Percentiles rank a stretch among this genome's conserved stretches.
Conservation (phyloP, 1,139 yeast genomes). For the Pichia sp. region DNA sequence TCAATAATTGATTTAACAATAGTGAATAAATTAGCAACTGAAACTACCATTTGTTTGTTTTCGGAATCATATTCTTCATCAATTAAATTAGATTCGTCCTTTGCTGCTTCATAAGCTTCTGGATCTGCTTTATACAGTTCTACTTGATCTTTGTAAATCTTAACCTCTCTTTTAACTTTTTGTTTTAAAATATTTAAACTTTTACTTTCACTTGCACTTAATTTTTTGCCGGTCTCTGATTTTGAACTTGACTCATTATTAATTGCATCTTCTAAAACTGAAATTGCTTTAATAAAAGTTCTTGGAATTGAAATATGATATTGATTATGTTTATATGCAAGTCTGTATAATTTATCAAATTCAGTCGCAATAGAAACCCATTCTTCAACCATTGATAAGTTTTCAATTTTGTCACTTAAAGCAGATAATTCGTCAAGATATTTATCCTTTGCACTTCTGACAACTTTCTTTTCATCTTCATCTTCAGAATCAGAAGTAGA, state of each 20-base stretch:
- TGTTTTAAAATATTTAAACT: constrained; percentile 87
- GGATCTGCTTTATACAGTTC: constrained; percentile 64
- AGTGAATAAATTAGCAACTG: constrained; percentile 45
- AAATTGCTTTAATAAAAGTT: constrained; percentile 61
- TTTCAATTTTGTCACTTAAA: constrained; percentile 60
- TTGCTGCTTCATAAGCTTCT: constrained; percentile 53
- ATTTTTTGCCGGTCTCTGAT: constrained; percentile 47
- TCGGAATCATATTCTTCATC: constrained; percentile 21
- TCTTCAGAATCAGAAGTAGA: constrained; percentile 45
- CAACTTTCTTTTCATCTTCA: constrained; percentile 72
- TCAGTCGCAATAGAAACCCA: constrained; percentile 76
- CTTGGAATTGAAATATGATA: constrained; percentile 70
- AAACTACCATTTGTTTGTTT: constrained; percentile 33
- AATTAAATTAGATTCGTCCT: constrained; percentile 20
- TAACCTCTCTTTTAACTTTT: constrained; percentile 75
- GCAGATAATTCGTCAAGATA: constrained; percentile 79
- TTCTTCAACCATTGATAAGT: constrained; percentile 63
- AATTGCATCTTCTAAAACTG: constrained; percentile 67
- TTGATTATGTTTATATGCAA: constrained; percentile 63
- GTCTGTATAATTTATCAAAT: constrained; percentile 70
- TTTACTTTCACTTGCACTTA: constrained; percentile 79
- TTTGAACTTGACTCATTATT: constrained; percentile 52
- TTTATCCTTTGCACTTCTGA: constrained; percentile 91
- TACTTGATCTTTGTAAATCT: constrained; percentile 57
- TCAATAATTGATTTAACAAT: constrained; percentile 74